Evolutionary conservation across 2,329 filamentous ascomycete genomes (phyloP).

Genomic region (Cercospora sp.): DNA sequence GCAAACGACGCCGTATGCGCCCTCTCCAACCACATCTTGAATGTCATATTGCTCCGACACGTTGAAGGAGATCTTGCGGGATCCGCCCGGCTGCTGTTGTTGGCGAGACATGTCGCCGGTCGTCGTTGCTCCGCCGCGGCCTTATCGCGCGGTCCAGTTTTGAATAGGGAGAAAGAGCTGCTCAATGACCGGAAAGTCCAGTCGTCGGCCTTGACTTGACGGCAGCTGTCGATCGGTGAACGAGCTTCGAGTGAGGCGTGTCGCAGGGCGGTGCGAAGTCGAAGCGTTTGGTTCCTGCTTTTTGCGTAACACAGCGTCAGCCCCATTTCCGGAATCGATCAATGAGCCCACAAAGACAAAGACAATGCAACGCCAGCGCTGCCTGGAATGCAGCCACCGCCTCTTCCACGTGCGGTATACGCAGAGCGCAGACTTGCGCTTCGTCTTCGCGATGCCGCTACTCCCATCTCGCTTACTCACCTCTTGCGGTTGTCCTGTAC

Average conservation of each 20-base stretch:
- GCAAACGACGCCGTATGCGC: conserved; percentile 97
- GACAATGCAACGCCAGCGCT: conserved; percentile 15
- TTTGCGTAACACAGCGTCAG: conserved; percentile 24
- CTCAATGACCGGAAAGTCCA: not conserved
- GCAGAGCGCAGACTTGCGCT: conserved; percentile 8
- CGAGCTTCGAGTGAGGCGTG: not conserved
- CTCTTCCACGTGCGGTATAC: conserved; percentile 23
- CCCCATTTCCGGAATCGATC: conserved; percentile 20
- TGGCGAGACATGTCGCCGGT: conserved; percentile 27
- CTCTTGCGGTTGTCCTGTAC: not conserved
- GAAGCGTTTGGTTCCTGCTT: conserved; percentile 21
- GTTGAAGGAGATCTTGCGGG: conserved; percentile 98
- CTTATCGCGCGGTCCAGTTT: not conserved
- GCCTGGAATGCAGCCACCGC: conserved; percentile 18
- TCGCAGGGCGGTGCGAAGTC: not conserved
- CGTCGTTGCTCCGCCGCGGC: conserved; percentile 6
- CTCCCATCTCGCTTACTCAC: not conserved
- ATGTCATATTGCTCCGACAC: conserved; percentile 99
- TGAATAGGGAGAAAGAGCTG: not conserved
- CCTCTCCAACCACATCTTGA: conserved; percentile 97
- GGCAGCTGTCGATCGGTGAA: not conserved
- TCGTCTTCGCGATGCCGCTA: not conserved
- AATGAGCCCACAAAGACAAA: conserved; percentile 10
- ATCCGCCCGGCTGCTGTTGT: conserved; percentile 45
- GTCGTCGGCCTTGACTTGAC: not conserved